Base-by-base conservation (phyloP, 2,329 filamentous ascomycete genomes). In the Penicillium expansum region DNA sequence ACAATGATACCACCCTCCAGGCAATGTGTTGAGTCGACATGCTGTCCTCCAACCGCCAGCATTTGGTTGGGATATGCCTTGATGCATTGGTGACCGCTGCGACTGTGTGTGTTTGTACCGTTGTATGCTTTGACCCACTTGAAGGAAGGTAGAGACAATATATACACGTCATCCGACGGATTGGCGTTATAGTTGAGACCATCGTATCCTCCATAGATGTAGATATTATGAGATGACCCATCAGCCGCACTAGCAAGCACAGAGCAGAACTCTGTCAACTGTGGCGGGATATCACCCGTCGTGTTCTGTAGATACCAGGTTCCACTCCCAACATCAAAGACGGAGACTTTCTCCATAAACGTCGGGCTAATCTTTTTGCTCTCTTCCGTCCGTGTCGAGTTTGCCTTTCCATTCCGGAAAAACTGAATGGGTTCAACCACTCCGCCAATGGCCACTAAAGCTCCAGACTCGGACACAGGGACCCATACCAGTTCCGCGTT, bases 401-500 rank as follows among this genome's bases (percentile, higher is more conserved):
- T 58, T 14, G 56, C 37, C 6, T 47, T 55, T 0, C 22, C 44
- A 18, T 59, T 53, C 5, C 49, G 42, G 13, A 42, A 63, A 11
- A 70, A 47, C 2, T 58, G 52, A 18, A 62, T 62, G 1, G 71
- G 68, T 13, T 73, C 44, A 0, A 67, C 59, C 5, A 73, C 67
- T 16, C 76, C 76, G 6, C 76, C 76, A 35, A 78, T 71, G 3
- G 69, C 71, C 7, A 78, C 66, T 3, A 78, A 58, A 3, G 71
- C 62, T 3, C 76, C 76, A 2, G 66, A 64, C 1, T 71, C 64
- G 1, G 73, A 71, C 0, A 76, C 71, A 6, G 76, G 76, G 8
- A 78, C 62, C 87, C 88, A 91, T 0, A 88, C 85, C 1, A 88
- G 76, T 56, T 88, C 86, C 0, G 86, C 80, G 62, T 83, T 85